phyloP scores from a whole-genome alignment of 106 monocot species.

The Amphibolis antarctica region DNA sequence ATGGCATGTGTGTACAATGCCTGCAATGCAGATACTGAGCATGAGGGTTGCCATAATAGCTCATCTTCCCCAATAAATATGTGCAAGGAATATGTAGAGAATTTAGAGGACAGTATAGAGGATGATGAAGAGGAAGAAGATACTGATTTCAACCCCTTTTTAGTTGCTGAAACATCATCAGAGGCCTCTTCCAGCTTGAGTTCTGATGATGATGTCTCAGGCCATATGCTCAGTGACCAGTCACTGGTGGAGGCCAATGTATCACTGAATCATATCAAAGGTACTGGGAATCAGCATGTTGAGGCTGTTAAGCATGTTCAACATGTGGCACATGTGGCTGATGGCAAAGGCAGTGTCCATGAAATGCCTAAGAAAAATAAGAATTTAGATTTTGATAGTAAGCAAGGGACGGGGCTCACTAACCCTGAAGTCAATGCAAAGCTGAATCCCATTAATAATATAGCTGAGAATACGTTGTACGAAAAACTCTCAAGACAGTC shows the following conservation, averaged over 20 bases:
- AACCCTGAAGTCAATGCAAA: background rate
- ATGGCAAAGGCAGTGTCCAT: background rate
- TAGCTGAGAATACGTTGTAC: background rate
- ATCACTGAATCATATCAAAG: background rate
- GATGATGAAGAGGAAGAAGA: slow-evolving; percentile 12
- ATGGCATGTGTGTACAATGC: too few relatives aligned
- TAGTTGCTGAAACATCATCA: slow-evolving; percentile 4
- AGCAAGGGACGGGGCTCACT: background rate
- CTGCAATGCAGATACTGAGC: too few relatives aligned
- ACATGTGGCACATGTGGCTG: background rate
- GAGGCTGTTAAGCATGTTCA: background rate
- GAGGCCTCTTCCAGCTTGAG: slow-evolving; percentile 21
- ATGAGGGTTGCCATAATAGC: too few relatives aligned
- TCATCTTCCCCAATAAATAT: background rate
- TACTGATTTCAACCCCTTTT: slow-evolving; percentile 17
- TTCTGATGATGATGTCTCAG: slow-evolving; percentile 17
- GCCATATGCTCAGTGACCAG: background rate
- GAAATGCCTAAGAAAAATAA: background rate
- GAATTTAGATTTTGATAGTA: background rate
- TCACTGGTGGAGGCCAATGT: background rate
- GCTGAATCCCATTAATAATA: background rate
- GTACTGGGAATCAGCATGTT: background rate
- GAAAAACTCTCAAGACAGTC: background rate
- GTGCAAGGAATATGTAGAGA: background rate
- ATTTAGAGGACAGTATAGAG: background rate